Evolutionary conservation across 805 yeast genomes (phyloP), one percentile per base, ranked within the genome.

Genomic region (Torulaspora gathmanii): DNA sequence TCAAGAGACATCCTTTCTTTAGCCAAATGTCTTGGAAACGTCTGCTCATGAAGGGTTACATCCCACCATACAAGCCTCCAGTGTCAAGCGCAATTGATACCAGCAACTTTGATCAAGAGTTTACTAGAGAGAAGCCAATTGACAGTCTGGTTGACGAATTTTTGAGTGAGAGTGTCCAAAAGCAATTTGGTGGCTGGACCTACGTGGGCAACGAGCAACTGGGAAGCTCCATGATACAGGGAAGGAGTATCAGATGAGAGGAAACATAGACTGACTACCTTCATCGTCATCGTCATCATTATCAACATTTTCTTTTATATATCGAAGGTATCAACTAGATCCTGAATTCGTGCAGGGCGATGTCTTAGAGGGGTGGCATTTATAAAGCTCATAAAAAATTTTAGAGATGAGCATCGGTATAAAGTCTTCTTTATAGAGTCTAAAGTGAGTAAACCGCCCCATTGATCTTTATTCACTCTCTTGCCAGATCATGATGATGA

Each of bases 171-270:
- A 80, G 90, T 57, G 96, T 93, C n/a, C 99, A 93, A 67, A 81
- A 85, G 63, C 98, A 93, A 69, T 93, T 93, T 72, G 98, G 96
- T 37, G 98, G 99, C 5, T 93, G 99, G 99, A 91, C 98, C 2
- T 91, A 90, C 66, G 86, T 83, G 38, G 95, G 93, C 2, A 82
- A 75, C 39, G 77, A 72, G 47, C 73, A 70, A 46, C 48, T 72
- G 29, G 73, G 73, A 15, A 65, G 64, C 41, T 61, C 66, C 20
- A 56, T 60, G 61, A 50, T 55, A 2, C 67, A 63, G 38, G 65
- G 61, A 2, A 58, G 64, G 50, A 61, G 67, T 47, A 60, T 61
- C 15, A 54, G 55, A 42, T 49, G 46, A 34, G 27, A 29, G 29
- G 15, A 39, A 16, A 9, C 16, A 9, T 35, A 22, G 26, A 23